These are phyloP conservation scores for Cordyceps tenuipes DNA, from an alignment of 2,329 filamentous ascomycete genomes.

Conservation along the genomic window DNA sequence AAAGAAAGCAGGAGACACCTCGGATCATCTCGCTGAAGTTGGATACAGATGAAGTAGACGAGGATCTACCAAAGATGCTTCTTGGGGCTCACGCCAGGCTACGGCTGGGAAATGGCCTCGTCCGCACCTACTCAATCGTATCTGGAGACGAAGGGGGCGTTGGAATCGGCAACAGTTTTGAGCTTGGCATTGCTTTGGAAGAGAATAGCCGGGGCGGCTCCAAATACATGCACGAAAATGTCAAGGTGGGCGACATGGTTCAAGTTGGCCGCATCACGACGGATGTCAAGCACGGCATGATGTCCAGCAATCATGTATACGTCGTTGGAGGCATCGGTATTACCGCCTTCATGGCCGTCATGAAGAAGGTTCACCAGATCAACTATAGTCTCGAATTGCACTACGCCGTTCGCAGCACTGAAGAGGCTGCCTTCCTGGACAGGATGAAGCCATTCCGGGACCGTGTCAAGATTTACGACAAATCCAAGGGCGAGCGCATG, in stretches of 20 bases:
- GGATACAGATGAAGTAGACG: conserved; percentile 31
- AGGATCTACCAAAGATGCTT: conserved; percentile 20
- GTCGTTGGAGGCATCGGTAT: conserved; percentile 58
- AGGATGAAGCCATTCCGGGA: conserved; percentile 34
- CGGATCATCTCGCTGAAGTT: conserved; percentile 44
- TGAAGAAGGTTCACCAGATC: conserved; percentile 33
- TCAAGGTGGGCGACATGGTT: conserved; percentile 40
- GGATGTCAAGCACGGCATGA: conserved; percentile 35
- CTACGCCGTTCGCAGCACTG: conserved; percentile 45
- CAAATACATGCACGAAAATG: conserved; percentile 43
- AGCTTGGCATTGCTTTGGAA: conserved; percentile 51
- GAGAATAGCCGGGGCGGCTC: conserved; percentile 52
- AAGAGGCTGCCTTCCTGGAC: conserved; percentile 48
- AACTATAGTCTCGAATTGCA: conserved; percentile 47
- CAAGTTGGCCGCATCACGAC: conserved; percentile 42
- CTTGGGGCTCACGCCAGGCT: conserved; percentile 48
- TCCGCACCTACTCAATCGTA: conserved; percentile 54
- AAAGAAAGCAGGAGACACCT: conserved; percentile 42
- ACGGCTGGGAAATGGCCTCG: conserved; percentile 46
- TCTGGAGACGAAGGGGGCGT: conserved; percentile 17
- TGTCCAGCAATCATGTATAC: conserved; percentile 52
- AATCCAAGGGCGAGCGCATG: conserved; percentile 41
- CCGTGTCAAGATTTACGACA: conserved; percentile 44
- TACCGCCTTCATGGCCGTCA: conserved; percentile 51
- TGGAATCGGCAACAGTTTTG: conserved; percentile 38